Evolutionary conservation across 305 asterid genomes (phyloP).

Genomic region (Fraxinus velutina): DNA sequence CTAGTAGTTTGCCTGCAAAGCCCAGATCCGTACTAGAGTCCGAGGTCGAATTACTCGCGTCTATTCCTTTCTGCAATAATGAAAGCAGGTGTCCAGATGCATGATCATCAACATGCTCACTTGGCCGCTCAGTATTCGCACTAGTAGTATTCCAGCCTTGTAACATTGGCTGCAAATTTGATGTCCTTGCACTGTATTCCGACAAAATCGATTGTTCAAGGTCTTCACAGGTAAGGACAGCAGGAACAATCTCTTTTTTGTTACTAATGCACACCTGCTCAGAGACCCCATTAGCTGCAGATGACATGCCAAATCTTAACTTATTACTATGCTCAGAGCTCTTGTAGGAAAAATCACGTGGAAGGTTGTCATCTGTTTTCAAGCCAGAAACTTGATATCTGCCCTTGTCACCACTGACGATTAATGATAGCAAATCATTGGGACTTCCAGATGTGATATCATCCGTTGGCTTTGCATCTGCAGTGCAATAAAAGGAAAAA

Average conservation of each 20-base stretch:
- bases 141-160: constrained; percentile 33
- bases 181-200: constrained; percentile 49
- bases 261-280: constrained; percentile 35
- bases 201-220: constrained; percentile 88
- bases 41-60: constrained; percentile 23
- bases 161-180: constrained; percentile 32
- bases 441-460: constrained; percentile 45
- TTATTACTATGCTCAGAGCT: constrained; percentile 34
- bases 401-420: constrained; percentile 67
- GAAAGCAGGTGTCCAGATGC: constrained; percentile 88
- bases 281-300: constrained; percentile 46
- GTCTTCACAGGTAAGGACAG: constrained; percentile 86
- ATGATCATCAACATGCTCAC: constrained; percentile 34
- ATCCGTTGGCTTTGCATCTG: constrained; percentile 44
- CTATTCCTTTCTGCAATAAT: constrained; percentile 64
- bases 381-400: constrained; percentile 36
- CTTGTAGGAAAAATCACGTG: constrained; percentile 29
- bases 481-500: constrained; percentile 15
- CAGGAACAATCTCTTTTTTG: constrained; percentile 46
- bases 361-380: constrained; percentile 29
- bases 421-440: constrained; percentile 62
- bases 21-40: constrained; percentile 29
- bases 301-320: constrained; percentile 26
- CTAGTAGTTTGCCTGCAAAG: constrained; percentile 30
- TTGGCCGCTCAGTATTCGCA: constrained; percentile 37